These are phyloP conservation scores for Cyclotella atomus DNA, from an alignment of 108 stramenopile genomes.

Conservation along the genomic window DNA sequence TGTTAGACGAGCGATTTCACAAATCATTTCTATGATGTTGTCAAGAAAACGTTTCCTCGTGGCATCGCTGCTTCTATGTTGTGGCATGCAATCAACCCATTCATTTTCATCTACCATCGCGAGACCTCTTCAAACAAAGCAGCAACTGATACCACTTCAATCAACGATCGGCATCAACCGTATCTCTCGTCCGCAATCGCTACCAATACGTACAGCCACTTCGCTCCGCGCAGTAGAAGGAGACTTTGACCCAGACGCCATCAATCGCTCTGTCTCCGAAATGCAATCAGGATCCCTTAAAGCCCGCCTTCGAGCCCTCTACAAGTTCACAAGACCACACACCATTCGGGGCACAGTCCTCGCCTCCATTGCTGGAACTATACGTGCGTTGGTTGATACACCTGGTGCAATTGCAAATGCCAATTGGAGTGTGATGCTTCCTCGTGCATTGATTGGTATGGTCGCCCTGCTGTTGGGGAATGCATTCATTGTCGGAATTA, in stretches of 20 bases:
- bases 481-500: constrained; percentile 97
- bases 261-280: constrained; percentile 55
- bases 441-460: constrained; percentile 88
- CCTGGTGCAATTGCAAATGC: constrained; percentile 69
- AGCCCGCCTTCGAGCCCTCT: constrained; percentile 81
- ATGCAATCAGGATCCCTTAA: constrained; percentile 71
- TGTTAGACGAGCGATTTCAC: too few relatives aligned
- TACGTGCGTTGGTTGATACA: constrained; percentile 89
- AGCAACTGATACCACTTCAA: background rate
- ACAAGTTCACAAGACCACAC: constrained; percentile 97
- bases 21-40: background rate
- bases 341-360: constrained; percentile 96
- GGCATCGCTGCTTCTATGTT: constrained; percentile 1
- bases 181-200: background rate
- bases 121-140: background rate
- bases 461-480: constrained; percentile 91
- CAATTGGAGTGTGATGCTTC: constrained; percentile 76
- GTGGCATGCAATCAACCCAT: background rate
- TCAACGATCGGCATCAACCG: background rate
- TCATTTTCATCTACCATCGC: background rate
- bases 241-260: constrained; percentile 86
- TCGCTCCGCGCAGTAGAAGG: constrained; percentile 69
- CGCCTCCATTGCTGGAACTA: constrained; percentile 92
- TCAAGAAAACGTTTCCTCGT: background rate
- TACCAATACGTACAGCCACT: constrained; percentile 3